Evolutionary conservation across 768 basidiomycete genomes (phyloP), one percentile per base, ranked within the genome.

Genomic region (Cystofilobasidium bisporidii): DNA sequence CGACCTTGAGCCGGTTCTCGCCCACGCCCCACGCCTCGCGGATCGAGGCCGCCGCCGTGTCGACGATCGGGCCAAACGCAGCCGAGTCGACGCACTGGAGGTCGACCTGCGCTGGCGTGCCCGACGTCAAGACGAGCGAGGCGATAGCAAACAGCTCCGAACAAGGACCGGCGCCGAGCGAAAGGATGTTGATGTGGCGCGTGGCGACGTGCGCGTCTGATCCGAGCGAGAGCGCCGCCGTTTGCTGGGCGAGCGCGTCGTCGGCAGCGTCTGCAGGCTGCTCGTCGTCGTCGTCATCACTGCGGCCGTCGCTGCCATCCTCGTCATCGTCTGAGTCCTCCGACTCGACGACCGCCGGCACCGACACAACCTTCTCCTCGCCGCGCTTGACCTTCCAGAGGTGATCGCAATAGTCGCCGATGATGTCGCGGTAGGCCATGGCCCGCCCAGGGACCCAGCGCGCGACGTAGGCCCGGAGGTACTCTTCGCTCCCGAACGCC

Each of bases 51-150:
- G 32, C 32, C 33, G 63, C 60, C 20, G 63, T 45, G n/a, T 28
- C 47, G 1, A 69, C 62, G 41, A 69, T 56, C 18, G n/a, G 32
- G 28, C 68, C 68, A 50, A 63, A 69, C 38, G 63, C 63, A 22
- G 63, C 68, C 58, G 63, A 64, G 57, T 69, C 68, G 59, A 69
- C 68, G 47, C 57, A 58, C 45, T 69, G 68, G 17, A 69, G 38
- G 36, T 60, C 17, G 24, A 69, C 63, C 26, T 56, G 32, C 0
- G 68, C 68, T 5, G 68, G 68, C 24, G 68, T 69, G 9, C 68
- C 68, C n/a, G 33, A 56, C 30, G 50, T 50, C 24, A 63, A 32
- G 28, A 64, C 56, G 63, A 59, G 38, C 22, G 63, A 45, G 9
- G 63, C 63, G 20, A 69, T 6, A 26, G 63, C 68, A 15, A 69